Percentiles rank a stretch among this genome's conserved stretches.
These are phyloP conservation scores for rapeseed (Brassica napus) DNA, from an alignment of 345 rosid species.

Conservation along the genomic window DNA sequence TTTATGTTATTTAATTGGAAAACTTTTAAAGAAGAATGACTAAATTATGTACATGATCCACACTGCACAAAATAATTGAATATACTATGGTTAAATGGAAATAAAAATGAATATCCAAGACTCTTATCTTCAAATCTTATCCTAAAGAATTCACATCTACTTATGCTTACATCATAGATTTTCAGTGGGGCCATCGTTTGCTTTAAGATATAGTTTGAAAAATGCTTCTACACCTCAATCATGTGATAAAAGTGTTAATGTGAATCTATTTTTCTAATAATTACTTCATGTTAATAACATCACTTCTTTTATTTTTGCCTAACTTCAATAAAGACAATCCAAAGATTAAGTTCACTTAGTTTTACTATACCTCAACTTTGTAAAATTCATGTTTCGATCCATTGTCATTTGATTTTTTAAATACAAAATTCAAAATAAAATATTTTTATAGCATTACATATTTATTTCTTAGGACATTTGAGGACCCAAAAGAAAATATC, in stretches of 20 bases:
- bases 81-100: constrained; percentile 11
- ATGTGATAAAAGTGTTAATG: background rate
- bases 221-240: background rate
- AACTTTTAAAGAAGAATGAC: background rate
- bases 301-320: background rate
- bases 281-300: background rate
- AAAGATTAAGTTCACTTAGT: background rate
- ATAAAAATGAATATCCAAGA: constrained; percentile 21
- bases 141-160: constrained; percentile 27
- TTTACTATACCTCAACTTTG: background rate
- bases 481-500: constrained; percentile 36
- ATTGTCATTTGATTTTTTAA: background rate
- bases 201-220: constrained; percentile 14
- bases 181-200: constrained; percentile 28
- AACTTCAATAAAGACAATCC: background rate
- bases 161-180: constrained; percentile 30
- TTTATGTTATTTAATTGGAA: background rate
- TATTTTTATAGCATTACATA: constrained; percentile 30
- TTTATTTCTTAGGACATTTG: constrained; percentile 36
- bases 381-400: background rate
- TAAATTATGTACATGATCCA: background rate
- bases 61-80: constrained; percentile 10
- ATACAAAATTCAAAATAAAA: constrained; percentile 6
- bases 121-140: constrained; percentile 35
- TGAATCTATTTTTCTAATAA: background rate